Evolutionary conservation across 2,329 filamentous ascomycete genomes (phyloP), one percentile per base, ranked within the genome.

Genomic region (Coniosporium tulheliwenetii): DNA sequence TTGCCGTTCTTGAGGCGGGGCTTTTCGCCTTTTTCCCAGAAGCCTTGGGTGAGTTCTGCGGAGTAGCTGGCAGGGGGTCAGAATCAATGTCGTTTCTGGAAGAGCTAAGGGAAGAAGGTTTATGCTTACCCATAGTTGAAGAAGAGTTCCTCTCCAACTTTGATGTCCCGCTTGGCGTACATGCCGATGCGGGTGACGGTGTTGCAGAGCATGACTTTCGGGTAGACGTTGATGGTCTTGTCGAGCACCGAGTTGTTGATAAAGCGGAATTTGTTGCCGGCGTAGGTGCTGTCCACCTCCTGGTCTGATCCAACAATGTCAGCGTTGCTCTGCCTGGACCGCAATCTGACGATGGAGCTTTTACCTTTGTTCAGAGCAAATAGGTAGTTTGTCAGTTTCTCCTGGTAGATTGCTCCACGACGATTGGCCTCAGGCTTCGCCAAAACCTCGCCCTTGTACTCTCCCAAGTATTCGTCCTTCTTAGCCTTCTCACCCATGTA

Each of bases 361-460:
- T 51, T 53, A 56, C 64, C 56, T 36, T 45, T 52, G 46, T 75
- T 77, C 13, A 76, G 53, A 5, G 58, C 57, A 51, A 77, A 77
- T 1, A 73, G 56, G 45, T 75, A 85, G n/a, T 76, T 79, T 4
- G 75, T 70, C 48, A 73, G 73, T 15, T 73, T 71, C 36, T 68
- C 61, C 42, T 73, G 68, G 46, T 77, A 72, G 41, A 81, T 71
- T 42, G 77, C 77, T 58, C 79, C 78, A 32, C 82, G 70, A 3
- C 81, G 72, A 16, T 83, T 74, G 3, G 75, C 76, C 54, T 87
- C 82, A 38, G 77, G 69, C 33, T 74, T 71, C 4, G 74, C 77
- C 43, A 89, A 79, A 9, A 85, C 66, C 55, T 91, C 85, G 37
- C 85, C 85, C 2, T 77, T 76, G 55, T 91, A 91, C 55, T 91